These are phyloP conservation scores for Leccinum barrowsii DNA, from an alignment of 768 basidiomycete species.

Conservation along the genomic window DNA sequence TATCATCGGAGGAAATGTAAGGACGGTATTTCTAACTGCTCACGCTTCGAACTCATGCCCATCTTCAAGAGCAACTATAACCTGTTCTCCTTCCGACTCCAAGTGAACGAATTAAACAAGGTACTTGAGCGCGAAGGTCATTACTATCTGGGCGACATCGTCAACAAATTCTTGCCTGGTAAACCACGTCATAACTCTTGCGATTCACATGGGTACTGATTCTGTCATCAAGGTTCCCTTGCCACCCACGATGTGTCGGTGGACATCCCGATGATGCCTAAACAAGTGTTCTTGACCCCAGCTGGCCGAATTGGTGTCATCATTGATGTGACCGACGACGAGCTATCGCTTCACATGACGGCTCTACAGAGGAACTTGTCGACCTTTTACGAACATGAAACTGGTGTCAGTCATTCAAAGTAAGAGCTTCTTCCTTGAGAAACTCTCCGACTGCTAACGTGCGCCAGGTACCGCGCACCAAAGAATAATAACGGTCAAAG, in stretches of 20 bases:
- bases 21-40: slow-evolving; percentile 22
- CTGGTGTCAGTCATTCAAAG: slow-evolving; percentile 60
- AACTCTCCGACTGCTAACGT: background rate
- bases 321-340: slow-evolving; percentile 51
- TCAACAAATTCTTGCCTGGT: slow-evolving; percentile 75
- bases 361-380: slow-evolving; percentile 75
- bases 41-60: slow-evolving; percentile 6
- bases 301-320: slow-evolving; percentile 78
- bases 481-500: slow-evolving; percentile 51
- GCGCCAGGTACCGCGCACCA: slow-evolving; percentile 65
- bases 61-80: slow-evolving; percentile 59
- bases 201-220: background rate
- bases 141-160: slow-evolving; percentile 73
- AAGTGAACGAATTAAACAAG: slow-evolving; percentile 38
- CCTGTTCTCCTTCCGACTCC: slow-evolving; percentile 58
- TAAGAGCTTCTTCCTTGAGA: slow-evolving; percentile 29
- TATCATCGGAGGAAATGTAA: slow-evolving; percentile 75
- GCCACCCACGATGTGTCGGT: slow-evolving; percentile 41
- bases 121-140: slow-evolving; percentile 61
- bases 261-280: slow-evolving; percentile 44
- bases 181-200: slow-evolving; percentile 3
- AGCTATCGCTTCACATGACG: slow-evolving; percentile 54
- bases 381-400: slow-evolving; percentile 46
- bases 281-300: slow-evolving; percentile 72
- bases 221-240: slow-evolving; percentile 48